phyloP scores from a whole-genome alignment of 2,329 filamentous ascomycete genomes.

The Trichothecium roseum region DNA sequence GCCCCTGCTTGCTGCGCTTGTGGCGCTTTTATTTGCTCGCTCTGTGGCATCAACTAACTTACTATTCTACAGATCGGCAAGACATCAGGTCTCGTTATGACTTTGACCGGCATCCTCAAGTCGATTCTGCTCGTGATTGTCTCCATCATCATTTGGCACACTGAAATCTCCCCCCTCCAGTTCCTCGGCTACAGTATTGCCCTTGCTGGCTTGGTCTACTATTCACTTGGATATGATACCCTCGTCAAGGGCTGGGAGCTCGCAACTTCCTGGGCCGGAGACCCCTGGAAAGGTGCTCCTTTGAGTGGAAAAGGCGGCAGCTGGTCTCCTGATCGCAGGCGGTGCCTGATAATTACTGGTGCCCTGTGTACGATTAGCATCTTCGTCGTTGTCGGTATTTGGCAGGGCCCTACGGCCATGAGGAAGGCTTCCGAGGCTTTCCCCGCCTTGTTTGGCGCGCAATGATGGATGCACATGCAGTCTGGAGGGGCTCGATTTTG shows the following conservation, averaged over 20 bases:
- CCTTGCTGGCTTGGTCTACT: conserved; percentile 37
- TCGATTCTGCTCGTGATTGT: conserved; percentile 72
- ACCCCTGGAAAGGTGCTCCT: conserved; percentile 11
- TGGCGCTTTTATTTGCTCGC: no score
- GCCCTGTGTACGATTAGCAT: conserved; percentile 15
- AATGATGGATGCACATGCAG: conserved; percentile 4
- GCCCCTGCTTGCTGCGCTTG: no score
- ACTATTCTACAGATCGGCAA: conserved; percentile 58
- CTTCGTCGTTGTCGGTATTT: conserved; percentile 12
- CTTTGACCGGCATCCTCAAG: conserved; percentile 77
- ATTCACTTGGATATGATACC: conserved; percentile 32
- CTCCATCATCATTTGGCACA: conserved; percentile 70
- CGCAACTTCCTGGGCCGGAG: conserved; percentile 12
- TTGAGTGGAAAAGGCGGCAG: conserved; percentile 4
- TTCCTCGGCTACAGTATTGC: conserved; percentile 70
- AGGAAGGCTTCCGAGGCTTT: conserved; percentile 4
- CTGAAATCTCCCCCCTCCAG: conserved; percentile 60
- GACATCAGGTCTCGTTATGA: conserved; percentile 78
- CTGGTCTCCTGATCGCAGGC: conserved; percentile 4
- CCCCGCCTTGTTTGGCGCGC: conserved; percentile 4
- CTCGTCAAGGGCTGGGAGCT: conserved; percentile 13
- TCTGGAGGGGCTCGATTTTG: conserved; percentile 10
- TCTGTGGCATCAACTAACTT: no score
- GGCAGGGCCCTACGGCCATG: conserved; percentile 7
- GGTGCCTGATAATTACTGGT: conserved; percentile 9